A percentile compares a stretch with the other conserved stretches of the same genome.
phyloP scores from a whole-genome alignment of 495 filamentous ascomycete species.

The Evernia prunastri region DNA sequence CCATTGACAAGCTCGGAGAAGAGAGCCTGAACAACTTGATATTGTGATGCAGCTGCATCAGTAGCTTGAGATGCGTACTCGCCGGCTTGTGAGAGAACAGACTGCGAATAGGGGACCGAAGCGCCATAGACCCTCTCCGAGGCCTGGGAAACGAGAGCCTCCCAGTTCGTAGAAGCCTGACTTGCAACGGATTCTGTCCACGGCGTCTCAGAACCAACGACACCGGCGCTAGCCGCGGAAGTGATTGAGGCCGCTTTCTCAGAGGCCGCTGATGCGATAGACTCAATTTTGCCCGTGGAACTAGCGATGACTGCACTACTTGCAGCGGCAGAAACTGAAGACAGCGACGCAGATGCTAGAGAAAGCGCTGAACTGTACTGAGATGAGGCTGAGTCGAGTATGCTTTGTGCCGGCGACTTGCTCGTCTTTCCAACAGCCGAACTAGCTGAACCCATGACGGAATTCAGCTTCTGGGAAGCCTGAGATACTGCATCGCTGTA shows the following conservation, averaged over 20 bases:
- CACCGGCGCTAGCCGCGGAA: slow-evolving; percentile 34
- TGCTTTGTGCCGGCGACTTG: slow-evolving; percentile 35
- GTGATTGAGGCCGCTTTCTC: slow-evolving; percentile 32
- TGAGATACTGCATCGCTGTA: slow-evolving; percentile 42
- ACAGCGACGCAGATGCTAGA: slow-evolving; percentile 42
- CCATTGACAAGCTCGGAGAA: slow-evolving; percentile 71
- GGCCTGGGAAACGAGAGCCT: slow-evolving; percentile 56
- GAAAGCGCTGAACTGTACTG: slow-evolving; percentile 43
- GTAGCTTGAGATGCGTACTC: slow-evolving; percentile 50
- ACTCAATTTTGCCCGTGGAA: slow-evolving; percentile 39
- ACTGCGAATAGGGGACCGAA: slow-evolving; percentile 58
- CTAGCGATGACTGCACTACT: slow-evolving; percentile 41
- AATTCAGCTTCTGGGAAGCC: slow-evolving; percentile 45
- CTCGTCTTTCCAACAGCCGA: slow-evolving; percentile 40
- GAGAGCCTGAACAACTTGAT: slow-evolving; percentile 61
- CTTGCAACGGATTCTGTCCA: slow-evolving; percentile 43
- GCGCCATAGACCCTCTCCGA: slow-evolving; percentile 69
- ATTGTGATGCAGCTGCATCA: slow-evolving; percentile 50
- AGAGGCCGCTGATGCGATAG: slow-evolving; percentile 36
- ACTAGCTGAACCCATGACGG: slow-evolving; percentile 41
- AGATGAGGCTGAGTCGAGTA: slow-evolving; percentile 45
- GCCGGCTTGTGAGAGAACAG: slow-evolving; percentile 46
- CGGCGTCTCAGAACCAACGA: slow-evolving; percentile 41
- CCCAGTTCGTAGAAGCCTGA: slow-evolving; percentile 57
- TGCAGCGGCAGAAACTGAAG: slow-evolving; percentile 50